Evolutionary conservation across 495 filamentous ascomycete species (phyloP), one percentile per base, ranked within the genome.

Genomic region (Neurospora sp.): DNA sequence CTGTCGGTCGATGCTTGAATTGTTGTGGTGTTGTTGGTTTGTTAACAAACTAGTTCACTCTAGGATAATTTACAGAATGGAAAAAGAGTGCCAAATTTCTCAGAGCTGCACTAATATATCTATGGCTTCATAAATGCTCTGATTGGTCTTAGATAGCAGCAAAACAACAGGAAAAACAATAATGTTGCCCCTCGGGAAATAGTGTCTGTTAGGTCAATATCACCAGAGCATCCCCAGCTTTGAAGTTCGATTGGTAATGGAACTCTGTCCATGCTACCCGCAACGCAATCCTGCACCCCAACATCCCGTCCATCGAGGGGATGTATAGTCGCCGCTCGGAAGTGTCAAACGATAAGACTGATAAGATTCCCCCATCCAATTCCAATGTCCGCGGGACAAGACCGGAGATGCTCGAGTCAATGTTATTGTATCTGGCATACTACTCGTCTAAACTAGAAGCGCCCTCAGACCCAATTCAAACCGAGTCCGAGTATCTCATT

Each of bases 321-420:
- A 61, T 61, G 22, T 22, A 35, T 61, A 35, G 17, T 65, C 53
- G 53, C 53, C 27, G 53, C 53, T 65, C 12, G 6, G 53, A 37
- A 65, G 6, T 65, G 12, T 65, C 53, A 65, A 37, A 65, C 6
- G 53, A 37, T 65, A 65, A 65, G 53, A 35, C 27, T 17, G 53
- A 65, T 65, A 65, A 65, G 53, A 65, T 3, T 37, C 40, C 27
- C 37, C 72, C 17, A 42, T 37, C 27, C 27, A 27, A 71, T 2
- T 22, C 39, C 0, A 71, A 72, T 37, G 39, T 79, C 78, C 75
- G 78, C 76, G 76, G 76, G 75, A 69, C 45, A 22, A 27, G 53
- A 27, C 65, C 74, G 74, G 74, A 76, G 74, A 76, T 76, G 12
- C 73, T 74, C 37, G 12, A 42, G n/a, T 44, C 39, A 16, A 37